Base-by-base conservation (phyloP, 345 rosid genomes). In the Hibiscus syriacus region DNA sequence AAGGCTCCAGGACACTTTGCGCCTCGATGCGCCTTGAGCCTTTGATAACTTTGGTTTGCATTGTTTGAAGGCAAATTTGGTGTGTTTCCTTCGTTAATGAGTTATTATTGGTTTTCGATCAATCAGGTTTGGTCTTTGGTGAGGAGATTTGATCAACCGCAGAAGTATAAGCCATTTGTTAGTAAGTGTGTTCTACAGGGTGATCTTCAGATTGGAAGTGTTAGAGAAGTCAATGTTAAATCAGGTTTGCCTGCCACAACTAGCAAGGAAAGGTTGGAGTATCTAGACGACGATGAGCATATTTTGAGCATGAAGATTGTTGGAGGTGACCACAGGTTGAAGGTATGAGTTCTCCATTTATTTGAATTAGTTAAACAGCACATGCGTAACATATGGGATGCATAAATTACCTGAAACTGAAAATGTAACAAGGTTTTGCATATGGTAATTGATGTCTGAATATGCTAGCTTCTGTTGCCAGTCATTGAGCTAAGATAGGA, bases 311-410 rank as follows among this genome's bases (percentile, higher is more conserved):
- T 90, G 77, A 76, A 78, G 59, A 86, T 90, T 64, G 80, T 90
- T 54, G 96, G 93, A 69, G 96, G 96, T 34, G 93, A 90, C 83
- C 96, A 90, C 71, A 79, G 90, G 70, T 89, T 87, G 48, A 86
- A 76, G 91, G 96, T 87, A 77, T 62, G 10, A 32, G 57, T 22
- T 48, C 22, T 22, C 25, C 3, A 12, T 48, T 14, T 46, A 39
- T 52, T 63, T 45, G 49, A 13, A 46, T 19, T 30, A 57, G 36
- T 55, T 26, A 6, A 0, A 29, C 63, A 54, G 11, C 70, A 3
- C 14, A 36, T 23, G 29, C 8, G 32, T 12, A 39, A 62, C 22
- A 23, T 6, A 41, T 32, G 36, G 4, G 36, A 38, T 38, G 7
- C 29, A 20, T 20, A 20, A 19, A 22, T 60, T 60, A 20, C 49